Conservation (phyloP, 192 early-diverging fungal species). For the Coemansia sp. region DNA sequence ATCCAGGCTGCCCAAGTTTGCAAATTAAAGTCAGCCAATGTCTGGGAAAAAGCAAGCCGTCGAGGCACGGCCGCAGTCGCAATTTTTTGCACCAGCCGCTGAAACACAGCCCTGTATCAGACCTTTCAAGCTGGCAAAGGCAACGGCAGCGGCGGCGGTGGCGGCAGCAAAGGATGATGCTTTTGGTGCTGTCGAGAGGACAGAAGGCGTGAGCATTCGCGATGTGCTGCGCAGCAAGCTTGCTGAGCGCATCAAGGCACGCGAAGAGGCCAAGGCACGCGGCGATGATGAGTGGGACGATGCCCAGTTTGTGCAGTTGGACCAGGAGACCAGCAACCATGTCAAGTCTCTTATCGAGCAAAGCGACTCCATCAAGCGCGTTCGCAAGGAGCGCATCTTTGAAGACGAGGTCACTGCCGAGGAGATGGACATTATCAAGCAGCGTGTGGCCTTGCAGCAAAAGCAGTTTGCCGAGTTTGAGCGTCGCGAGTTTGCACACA, state of each 20-base stretch:
- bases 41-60: conserved; percentile 26
- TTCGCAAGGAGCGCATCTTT: conserved; percentile 86
- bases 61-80: conserved; percentile 40
- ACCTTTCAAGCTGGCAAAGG: not conserved
- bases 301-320: conserved; percentile 52
- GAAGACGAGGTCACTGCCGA: conserved; percentile 85
- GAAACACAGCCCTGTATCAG: conserved; percentile 1
- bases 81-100: conserved; percentile 37
- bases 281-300: conserved; percentile 48
- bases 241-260: conserved; percentile 13
- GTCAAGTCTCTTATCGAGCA: conserved; percentile 52
- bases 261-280: conserved; percentile 29
- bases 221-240: conserved; percentile 47
- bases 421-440: conserved; percentile 86
- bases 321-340: conserved; percentile 51
- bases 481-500: conserved; percentile 72
- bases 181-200: not conserved
- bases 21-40: no score
- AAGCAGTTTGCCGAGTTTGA: conserved; percentile 88
- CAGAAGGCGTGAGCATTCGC: conserved; percentile 30
- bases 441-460: conserved; percentile 87
- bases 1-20: no score
- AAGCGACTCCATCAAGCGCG: conserved; percentile 69
- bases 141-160: not conserved
- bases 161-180: not conserved